phyloP scores from a whole-genome alignment of 192 early-diverging fungal genomes.

The Entophlyctis luteolus region DNA sequence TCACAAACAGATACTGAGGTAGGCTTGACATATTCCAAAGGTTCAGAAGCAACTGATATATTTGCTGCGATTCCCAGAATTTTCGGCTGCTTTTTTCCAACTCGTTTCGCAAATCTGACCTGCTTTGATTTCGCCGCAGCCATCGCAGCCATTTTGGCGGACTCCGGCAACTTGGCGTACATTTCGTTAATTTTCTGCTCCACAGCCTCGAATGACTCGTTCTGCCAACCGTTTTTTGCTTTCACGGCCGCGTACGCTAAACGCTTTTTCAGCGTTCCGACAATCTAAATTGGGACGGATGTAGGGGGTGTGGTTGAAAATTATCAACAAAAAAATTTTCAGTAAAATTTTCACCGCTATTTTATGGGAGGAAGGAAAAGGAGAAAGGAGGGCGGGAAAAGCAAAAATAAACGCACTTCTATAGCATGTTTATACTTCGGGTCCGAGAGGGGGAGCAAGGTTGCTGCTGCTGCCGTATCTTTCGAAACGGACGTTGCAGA shows the following conservation, averaged over 20 bases:
- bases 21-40: background rate
- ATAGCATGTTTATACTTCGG: too few species aligned
- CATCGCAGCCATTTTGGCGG: background rate
- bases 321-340: too few species aligned
- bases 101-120: background rate
- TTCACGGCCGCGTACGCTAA: conserved; percentile 1
- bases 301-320: too few species aligned
- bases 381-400: too few species aligned
- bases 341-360: too few species aligned
- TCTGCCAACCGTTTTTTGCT: background rate
- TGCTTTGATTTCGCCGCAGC: background rate
- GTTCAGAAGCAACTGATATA: background rate
- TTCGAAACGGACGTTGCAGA: too few species aligned
- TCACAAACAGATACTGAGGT: background rate
- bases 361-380: too few species aligned
- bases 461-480: too few species aligned
- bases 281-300: background rate
- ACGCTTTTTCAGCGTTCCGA: conserved; percentile 3
- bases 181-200: background rate
- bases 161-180: background rate
- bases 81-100: background rate
- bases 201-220: conserved; percentile 9
- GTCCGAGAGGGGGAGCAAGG: too few species aligned
- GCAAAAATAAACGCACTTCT: too few species aligned
- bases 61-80: background rate